Base-by-base conservation (phyloP, 2,329 filamentous ascomycete genomes). In the Colletotrichum sp. region DNA sequence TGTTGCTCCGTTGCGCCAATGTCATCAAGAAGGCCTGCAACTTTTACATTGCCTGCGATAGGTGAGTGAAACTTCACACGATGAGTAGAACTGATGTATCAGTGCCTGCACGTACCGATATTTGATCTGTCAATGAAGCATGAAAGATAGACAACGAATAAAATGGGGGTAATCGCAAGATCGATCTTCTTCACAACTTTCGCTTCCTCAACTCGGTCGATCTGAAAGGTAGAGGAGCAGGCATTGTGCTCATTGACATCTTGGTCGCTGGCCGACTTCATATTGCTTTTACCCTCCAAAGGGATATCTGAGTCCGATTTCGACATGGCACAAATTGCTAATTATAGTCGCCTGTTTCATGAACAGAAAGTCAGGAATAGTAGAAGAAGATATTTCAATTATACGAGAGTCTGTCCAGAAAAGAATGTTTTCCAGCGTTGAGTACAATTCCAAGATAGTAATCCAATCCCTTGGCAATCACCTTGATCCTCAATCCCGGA, bases 371-470 rank as follows among this genome's bases (percentile, higher is more conserved):
- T 44, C 3, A 1, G 15, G 36, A 39, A 16, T 18, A 0, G 1
- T 12, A 4, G 39, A 12, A n/a, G 3, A 49, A 10, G 18, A n/a
- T 0, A 1, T 10, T 6, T n/a, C 3, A 44, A 6, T 44, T 44
- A n/a, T 4, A n/a, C 39, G 9, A 3, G 3, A 49, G 39, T 49
- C 18, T 49, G 6, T 49, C 39, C 9, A 49, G 6, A 49, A 49
- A 2, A 2, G 0, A 49, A 4, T 4, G 0, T n/a, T 3, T n/a
- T 49, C 18, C 9, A 49, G 6, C 9, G 9, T 1, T 49, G 36
- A 9, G 8, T 18, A 18, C 9, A n/a, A 49, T 49, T 2, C 18
- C 3, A 10, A 12, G 39, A 44, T 44, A 4, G 3, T 44, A 9
- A 0, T n/a, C 6, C 18, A 44, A 44, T 44, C 18, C 8, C 36